These are phyloP conservation scores for Kodamaea arcana DNA, from an alignment of 1,139 yeast genomes.

Conservation along the genomic window DNA sequence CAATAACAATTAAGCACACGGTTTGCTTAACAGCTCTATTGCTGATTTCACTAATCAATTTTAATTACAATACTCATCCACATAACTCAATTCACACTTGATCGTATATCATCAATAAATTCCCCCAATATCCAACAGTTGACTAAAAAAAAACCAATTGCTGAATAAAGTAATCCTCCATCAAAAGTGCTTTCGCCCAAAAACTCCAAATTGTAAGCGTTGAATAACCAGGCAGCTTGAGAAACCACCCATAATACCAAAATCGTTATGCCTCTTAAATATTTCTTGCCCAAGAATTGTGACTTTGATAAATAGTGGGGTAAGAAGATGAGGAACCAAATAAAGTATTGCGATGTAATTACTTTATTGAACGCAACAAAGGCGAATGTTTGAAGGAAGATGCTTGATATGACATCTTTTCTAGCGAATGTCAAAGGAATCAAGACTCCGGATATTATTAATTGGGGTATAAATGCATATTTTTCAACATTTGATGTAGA, in stretches of 20 bases:
- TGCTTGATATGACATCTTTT: conserved; percentile 52
- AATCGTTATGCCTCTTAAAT: conserved; percentile 34
- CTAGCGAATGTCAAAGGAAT: conserved; percentile 59
- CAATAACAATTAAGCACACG: too few relatives aligned
- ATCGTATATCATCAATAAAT: conserved; percentile 43
- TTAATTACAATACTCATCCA: too few relatives aligned
- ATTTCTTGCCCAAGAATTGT: conserved; percentile 21
- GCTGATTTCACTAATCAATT: too few relatives aligned
- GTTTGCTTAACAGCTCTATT: too few relatives aligned
- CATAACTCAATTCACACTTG: too few relatives aligned
- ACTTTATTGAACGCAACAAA: conserved; percentile 93
- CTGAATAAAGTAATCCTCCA: conserved; percentile 55
- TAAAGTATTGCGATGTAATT: conserved; percentile 88
- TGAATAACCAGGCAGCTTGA: conserved; percentile 75
- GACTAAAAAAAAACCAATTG: conserved; percentile 62
- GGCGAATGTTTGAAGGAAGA: conserved; percentile 85
- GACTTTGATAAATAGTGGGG: conserved; percentile 65
- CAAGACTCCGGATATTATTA: conserved; percentile 53
- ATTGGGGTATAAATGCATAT: conserved; percentile 81
- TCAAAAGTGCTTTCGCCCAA: conserved; percentile 65
- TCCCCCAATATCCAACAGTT: conserved; percentile 63
- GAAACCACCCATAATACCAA: conserved; percentile 59
- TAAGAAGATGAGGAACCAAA: conserved; percentile 84
- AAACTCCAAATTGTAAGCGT: conserved; percentile 80
- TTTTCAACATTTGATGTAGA: conserved; percentile 28